Evolutionary conservation across 2,329 filamentous ascomycete species (phyloP), one percentile per base, ranked within the genome.

Genomic region (Aspergillus piperis): DNA sequence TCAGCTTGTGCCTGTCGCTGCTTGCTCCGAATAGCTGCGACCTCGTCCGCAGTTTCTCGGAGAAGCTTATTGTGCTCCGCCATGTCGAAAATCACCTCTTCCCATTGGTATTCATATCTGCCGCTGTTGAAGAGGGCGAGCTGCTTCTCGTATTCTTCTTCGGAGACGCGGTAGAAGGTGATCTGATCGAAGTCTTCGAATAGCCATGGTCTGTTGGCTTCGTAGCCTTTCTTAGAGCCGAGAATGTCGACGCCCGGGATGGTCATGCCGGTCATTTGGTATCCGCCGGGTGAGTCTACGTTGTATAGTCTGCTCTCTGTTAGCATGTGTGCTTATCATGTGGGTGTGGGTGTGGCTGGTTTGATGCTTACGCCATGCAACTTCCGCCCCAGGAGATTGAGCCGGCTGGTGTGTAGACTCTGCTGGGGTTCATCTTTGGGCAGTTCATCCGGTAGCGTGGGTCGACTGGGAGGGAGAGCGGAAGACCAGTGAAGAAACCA

Each of bases 181-280:
- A 86, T 74, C 47, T 84, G 77, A 63, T 87, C 84, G 61, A 86
- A 85, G 62, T 85, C 81, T 52, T 81, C 76, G 64, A 85, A 86
- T 2, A 86, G 74, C 80, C 84, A 85, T 0, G 84, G 84, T 27
- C 72, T 66, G 0, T 77, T 70, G 0, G 75, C 63, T 2, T 70
- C 74, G 64, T 84, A 86, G 1, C 80, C 80, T 0, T 73, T 71
- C 62, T 84, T 85, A 64, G 77, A 82, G 0, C 82, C 82, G 7
- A 84, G 77, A 39, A 81, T 80, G 63, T 86, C 84, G 49, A 82
- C 82, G 15, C 81, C 80, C 0, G 82, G 82, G 2, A 85, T 79
- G 0, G 83, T 85, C 53, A 81, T 75, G 0, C 82, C 82, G 0
- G 78, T 81, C 71, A 84, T 80, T 71, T 84, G 82, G 60, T 86